Base-by-base conservation (phyloP, 2,329 filamentous ascomycete species). In the Colletotrichum lindemuthianum region DNA sequence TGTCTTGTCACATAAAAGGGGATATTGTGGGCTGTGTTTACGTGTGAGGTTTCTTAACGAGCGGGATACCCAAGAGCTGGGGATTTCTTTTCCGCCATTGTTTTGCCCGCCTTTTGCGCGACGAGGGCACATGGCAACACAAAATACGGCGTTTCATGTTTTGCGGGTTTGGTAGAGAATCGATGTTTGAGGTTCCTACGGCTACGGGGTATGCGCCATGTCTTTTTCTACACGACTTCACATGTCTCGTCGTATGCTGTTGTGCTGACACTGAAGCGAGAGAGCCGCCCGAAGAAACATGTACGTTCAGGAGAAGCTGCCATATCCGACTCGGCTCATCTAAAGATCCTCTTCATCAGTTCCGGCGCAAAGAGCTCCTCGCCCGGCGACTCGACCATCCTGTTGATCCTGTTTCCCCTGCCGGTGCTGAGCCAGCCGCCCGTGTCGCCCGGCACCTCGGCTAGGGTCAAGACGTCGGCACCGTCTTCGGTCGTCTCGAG, bases 361-460 rank as follows among this genome's bases (percentile, higher is more conserved):
- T 88, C 82, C 40, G 82, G 81, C 40, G 88, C 90, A 79, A 94
- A 93, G 44, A 79, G 77, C 8, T 88, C 83, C 70, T 86, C 84
- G 2, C 90, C 92, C 0, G 92, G 92, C 68, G 90, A 86, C 33
- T 77, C 79, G 53, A 92, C 83, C 75, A 94, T 90, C 73, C 92
- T 86, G 76, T 88, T 86, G 68, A 99, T 85, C 59, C 92, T 85
- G 78, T 98, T 99, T 6, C 94, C 93, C 71, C 87, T 89, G 68
- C 80, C 82, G 12, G 79, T 75, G 74, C 90, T 92, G 72, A 96
- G 76, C 96, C 96, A 98, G 56, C 80, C 90, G 81, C 70, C 86
- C 77, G 77, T 88, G 75, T 98, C 95, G 44, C 90, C 91, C 0
- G 89, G 83, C 36, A 89, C 84, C 69, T 86, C 81, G 60, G 83